Conservation (phyloP, 2,329 filamentous ascomycete species). For the Trematosphaeria pertusa region DNA sequence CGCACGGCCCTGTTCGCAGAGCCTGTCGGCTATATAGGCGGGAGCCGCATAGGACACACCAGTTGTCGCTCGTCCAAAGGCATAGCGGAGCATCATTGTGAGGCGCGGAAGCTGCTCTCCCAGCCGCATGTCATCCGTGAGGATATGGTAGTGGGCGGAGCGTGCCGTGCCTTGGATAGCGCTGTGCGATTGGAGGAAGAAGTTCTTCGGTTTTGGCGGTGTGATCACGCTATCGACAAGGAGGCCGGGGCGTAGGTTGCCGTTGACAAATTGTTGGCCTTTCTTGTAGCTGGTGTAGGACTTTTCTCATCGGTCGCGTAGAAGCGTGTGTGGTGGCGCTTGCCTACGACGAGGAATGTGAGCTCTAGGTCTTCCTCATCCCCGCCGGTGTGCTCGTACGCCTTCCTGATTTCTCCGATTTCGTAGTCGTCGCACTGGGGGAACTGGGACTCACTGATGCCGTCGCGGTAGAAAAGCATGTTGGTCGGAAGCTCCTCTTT, state of each 20-base stretch:
- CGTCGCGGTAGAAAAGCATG: conserved; percentile 9
- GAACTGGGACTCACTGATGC: conserved; percentile 6
- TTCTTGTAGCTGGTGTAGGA: too few relatives aligned
- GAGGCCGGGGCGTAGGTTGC: conserved; percentile 31
- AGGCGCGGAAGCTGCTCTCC: too few relatives aligned
- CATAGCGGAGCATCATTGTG: too few relatives aligned
- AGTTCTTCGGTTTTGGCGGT: conserved; percentile 28
- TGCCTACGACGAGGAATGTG: conserved; percentile 24
- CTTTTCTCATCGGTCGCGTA: background rate
- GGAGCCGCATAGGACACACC: background rate
- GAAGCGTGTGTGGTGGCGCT: conserved; percentile 46
- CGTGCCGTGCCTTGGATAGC: conserved; percentile 35
- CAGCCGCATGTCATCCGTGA: conserved; percentile 39
- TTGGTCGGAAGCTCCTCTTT: background rate
- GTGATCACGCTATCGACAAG: conserved; percentile 38
- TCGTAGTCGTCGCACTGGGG: background rate
- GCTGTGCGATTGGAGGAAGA: conserved; percentile 40
- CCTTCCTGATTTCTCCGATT: background rate
- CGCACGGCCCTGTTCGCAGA: conserved; percentile 38
- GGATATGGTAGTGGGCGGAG: conserved; percentile 40
- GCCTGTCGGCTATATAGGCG: conserved; percentile 42
- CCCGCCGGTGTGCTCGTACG: background rate
- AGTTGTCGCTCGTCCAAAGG: too few relatives aligned
- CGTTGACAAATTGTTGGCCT: too few relatives aligned
- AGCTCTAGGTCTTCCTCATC: background rate